Evolutionary conservation across 306 rosid genomes (phyloP), one percentile per base, ranked within the genome.

Genomic region (Fagus sylvatica): DNA sequence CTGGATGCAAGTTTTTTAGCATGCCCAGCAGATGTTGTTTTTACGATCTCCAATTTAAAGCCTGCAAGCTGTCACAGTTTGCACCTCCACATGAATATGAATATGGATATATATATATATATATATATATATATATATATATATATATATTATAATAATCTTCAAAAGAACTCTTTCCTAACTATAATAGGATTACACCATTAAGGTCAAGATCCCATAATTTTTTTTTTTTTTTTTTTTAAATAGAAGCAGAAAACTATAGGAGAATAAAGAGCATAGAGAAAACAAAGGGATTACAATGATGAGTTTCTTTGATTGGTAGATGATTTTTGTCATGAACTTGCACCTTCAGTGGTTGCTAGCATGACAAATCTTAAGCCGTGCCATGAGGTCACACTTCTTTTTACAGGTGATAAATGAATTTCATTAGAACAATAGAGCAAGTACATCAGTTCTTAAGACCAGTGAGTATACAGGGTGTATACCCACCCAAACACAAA

Each of bases 21-120:
- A 90, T 95, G 99, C 80, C 98, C 99, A 12, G 98, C 98, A 74
- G 89, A 85, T 74, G 96, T 95, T 46, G 99, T 95, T 78, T 95
- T 93, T 69, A 90, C 91, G 15, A 95, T 88, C 90, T 95, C 98
- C 97, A 93, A 83, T 87, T 88, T 89, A 87, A 93, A 95, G 85
- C 99, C 99, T 81, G 99, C 98, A 85, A 95, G 99, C 99, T 95
- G 98, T 78, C 86, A 84, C 77, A 85, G 71, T 76, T 78, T 79
- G 84, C 80, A 80, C 76, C 83, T 46, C 65, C 53, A 32, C 54
- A 74, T 83, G 62, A 86, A 83, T 51, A 72, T 73, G 60, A 62
- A 72, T 22, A 75, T 10, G 69, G 33, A 22, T 22, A 22, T 22
- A 22, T 22, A 22, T 22, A 22, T 22, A 22, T 22, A 22, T 22